Percentiles rank a stretch among this genome's conserved stretches.
Conservation (phyloP, 176 grass and related monocot species). For the Triticum aestivum region DNA sequence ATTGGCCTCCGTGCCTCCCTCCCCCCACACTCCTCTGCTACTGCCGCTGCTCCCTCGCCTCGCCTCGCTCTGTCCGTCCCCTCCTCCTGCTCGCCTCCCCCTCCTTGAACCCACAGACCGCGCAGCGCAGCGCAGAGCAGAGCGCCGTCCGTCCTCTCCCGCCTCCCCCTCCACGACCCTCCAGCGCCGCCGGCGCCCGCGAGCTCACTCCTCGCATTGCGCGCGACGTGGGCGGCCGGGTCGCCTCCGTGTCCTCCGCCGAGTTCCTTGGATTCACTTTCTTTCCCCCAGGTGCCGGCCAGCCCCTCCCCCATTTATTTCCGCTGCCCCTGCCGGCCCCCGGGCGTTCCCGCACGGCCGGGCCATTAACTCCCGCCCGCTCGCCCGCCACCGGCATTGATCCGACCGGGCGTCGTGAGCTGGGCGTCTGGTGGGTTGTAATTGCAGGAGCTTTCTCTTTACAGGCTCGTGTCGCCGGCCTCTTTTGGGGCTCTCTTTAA, state of each 20-base stretch:
- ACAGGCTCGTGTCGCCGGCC: not conserved
- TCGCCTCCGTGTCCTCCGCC: conserved; percentile 25
- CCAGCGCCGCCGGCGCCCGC: conserved; percentile 14
- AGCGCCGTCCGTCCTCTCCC: not conserved
- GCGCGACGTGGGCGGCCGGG: conserved; percentile 11
- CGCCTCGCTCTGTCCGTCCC: not conserved
- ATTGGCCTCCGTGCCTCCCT: conserved; percentile 25
- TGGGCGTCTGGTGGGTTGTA: not conserved
- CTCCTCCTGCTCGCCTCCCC: conserved; percentile 31
- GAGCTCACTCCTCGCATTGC: not conserved
- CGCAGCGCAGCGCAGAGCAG: not conserved
- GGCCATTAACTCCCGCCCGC: conserved; percentile 34
- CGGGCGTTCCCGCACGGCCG: conserved; percentile 10
- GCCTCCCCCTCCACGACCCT: conserved; percentile 22
- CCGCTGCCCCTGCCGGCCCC: conserved; percentile 11
- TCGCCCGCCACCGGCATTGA: conserved; percentile 22
- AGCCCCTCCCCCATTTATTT: conserved; percentile 32
- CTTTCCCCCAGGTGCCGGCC: conserved; percentile 9
- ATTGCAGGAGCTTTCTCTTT: not conserved
- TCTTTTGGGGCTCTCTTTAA: not conserved
- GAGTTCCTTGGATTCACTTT: conserved; percentile 6
- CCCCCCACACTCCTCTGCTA: not conserved
- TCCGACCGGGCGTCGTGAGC: conserved; percentile 11
- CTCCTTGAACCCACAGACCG: conserved; percentile 24
- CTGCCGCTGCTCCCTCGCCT: not conserved